phyloP scores from a whole-genome alignment of 2,329 filamentous ascomycete genomes.

The Monosporascus sp. region DNA sequence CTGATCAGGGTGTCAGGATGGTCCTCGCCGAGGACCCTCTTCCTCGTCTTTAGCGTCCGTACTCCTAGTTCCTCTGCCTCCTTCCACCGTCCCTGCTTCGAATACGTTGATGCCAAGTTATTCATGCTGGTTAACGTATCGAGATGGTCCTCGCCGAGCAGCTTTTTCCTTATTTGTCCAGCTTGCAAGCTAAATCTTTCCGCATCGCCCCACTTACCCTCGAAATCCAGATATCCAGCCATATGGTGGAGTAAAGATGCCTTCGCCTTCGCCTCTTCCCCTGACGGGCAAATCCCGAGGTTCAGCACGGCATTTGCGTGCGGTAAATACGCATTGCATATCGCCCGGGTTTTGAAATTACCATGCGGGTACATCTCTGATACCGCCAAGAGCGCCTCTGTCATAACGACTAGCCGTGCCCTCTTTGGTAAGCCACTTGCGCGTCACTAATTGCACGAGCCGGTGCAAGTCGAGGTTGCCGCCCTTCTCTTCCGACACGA shows the following conservation, averaged over 20 bases:
- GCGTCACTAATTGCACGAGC: slow-evolving; percentile 34
- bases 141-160: too few species aligned
- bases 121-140: too few species aligned
- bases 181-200: too few species aligned
- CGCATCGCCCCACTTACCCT: too few species aligned
- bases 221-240: not conserved
- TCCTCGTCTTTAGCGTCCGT: not conserved
- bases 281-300: not conserved
- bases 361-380: slow-evolving; percentile 17
- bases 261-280: not conserved
- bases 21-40: not conserved
- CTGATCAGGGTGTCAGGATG: not conserved
- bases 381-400: slow-evolving; percentile 23
- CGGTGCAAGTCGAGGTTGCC: slow-evolving; percentile 35
- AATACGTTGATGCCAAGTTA: too few species aligned
- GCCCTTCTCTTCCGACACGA: slow-evolving; percentile 21
- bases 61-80: too few species aligned
- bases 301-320: not conserved
- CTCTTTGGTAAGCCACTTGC: slow-evolving; percentile 26
- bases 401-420: slow-evolving; percentile 23
- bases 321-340: not conserved
- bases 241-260: not conserved
- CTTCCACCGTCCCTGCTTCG: too few species aligned
- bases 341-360: slow-evolving; percentile 23
- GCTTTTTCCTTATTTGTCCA: too few species aligned